phyloP scores from a whole-genome alignment of 805 yeast species.

The Lachancea quebecensis region DNA sequence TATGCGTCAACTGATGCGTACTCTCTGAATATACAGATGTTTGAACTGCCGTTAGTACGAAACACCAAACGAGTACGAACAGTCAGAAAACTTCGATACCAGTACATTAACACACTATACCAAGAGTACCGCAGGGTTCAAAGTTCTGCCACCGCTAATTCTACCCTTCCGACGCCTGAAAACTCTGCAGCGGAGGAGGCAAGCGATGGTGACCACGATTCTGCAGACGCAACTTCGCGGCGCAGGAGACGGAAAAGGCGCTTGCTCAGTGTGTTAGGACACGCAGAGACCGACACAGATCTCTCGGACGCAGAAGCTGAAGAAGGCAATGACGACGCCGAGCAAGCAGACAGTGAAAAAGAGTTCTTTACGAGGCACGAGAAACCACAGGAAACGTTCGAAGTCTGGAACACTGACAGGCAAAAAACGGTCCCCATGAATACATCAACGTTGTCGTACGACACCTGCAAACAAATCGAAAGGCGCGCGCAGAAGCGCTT shows the following conservation, averaged over 20 bases:
- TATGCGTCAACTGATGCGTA: not conserved
- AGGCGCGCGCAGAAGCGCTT: slow-evolving; percentile 13
- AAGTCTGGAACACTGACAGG: slow-evolving; percentile 23
- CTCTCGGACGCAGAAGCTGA: slow-evolving; percentile 13
- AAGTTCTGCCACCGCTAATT: not conserved
- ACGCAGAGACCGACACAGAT: slow-evolving; percentile 14
- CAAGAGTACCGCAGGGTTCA: slow-evolving; percentile 13
- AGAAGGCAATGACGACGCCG: slow-evolving; percentile 5
- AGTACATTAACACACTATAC: slow-evolving; percentile 20
- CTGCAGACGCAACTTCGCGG: not conserved
- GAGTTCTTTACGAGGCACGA: slow-evolving; percentile 23
- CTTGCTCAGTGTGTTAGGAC: slow-evolving; percentile 20
- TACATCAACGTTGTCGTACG: slow-evolving; percentile 16
- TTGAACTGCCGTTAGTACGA: slow-evolving; percentile 22
- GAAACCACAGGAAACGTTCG: slow-evolving; percentile 28
- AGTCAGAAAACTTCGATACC: slow-evolving; percentile 24
- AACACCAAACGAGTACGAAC: slow-evolving; percentile 13
- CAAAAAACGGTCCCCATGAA: slow-evolving; percentile 16
- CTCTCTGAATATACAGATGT: slow-evolving; percentile 13
- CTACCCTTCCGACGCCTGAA: slow-evolving; percentile 22
- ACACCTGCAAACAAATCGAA: slow-evolving; percentile 15
- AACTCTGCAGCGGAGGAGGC: slow-evolving; percentile 20
- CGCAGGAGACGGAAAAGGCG: slow-evolving; percentile 15
- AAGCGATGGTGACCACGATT: slow-evolving; percentile 15
- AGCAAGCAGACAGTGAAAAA: slow-evolving; percentile 13